Conservation (phyloP, 352 stramenopile genomes). For the Phytophthora cajani region DNA sequence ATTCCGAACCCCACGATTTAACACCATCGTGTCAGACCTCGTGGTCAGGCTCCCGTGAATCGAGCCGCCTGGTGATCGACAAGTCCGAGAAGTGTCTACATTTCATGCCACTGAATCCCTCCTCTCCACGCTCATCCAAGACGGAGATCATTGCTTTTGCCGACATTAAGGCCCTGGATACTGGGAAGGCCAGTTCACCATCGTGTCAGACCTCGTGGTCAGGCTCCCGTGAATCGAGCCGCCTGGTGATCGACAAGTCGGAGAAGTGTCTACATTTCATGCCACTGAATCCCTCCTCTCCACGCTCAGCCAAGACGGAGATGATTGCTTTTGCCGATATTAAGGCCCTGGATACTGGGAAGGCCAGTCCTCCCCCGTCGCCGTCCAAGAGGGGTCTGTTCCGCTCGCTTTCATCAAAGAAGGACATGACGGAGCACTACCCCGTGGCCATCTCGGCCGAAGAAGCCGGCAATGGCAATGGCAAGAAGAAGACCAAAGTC, state of each 20-base stretch:
- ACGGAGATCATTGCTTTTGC: constrained; percentile 27
- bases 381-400: constrained; percentile 32
- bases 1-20: background rate
- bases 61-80: constrained; percentile 49
- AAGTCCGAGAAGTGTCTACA: constrained; percentile 18
- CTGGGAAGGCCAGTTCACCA: constrained; percentile 1
- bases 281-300: background rate
- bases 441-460: background rate
- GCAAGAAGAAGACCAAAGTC: constrained; percentile 2
- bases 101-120: background rate
- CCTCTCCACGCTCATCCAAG: constrained; percentile 28
- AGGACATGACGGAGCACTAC: constrained; percentile 11
- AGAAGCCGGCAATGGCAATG: background rate
- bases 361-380: constrained; percentile 7
- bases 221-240: constrained; percentile 32
- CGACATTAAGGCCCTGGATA: constrained; percentile 51
- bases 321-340: constrained; percentile 46
- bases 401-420: constrained; percentile 38
- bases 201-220: constrained; percentile 47
- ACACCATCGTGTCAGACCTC: constrained; percentile 29
- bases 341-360: constrained; percentile 33
- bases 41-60: constrained; percentile 40
- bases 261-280: constrained; percentile 20
- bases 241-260: constrained; percentile 39
- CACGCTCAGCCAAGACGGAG: constrained; percentile 27